Evolutionary conservation across 495 filamentous ascomycete species (phyloP).

Genomic region (Penicillium pancosmium): DNA sequence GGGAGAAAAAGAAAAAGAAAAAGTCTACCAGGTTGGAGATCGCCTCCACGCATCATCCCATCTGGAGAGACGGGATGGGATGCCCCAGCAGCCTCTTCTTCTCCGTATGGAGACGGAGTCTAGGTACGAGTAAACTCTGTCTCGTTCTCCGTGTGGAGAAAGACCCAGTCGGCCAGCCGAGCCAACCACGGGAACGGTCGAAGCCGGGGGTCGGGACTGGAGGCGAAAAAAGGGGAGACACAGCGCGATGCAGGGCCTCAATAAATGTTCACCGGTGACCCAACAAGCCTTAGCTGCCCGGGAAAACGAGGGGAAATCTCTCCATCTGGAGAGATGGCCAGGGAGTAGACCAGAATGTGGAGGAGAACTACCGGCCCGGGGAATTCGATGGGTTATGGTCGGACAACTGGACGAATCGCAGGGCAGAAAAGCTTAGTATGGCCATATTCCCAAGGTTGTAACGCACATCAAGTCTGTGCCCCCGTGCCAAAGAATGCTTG

Average conservation of each 20-base stretch:
- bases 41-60: constrained; percentile 12
- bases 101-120: not conserved
- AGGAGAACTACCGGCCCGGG: constrained; percentile 17
- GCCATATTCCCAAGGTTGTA: constrained; percentile 8
- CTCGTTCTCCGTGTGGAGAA: constrained; percentile 6
- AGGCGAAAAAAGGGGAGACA: constrained; percentile 4
- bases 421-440: constrained; percentile 16
- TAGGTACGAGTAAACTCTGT: not conserved
- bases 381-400: constrained; percentile 18
- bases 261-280: constrained; percentile 17
- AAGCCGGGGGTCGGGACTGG: constrained; percentile 3
- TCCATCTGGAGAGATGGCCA: not conserved
- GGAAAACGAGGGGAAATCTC: constrained; percentile 13
- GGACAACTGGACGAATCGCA: constrained; percentile 20
- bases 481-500: not conserved
- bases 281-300: constrained; percentile 12
- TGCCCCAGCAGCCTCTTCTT: not conserved
- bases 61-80: constrained; percentile 13
- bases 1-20: constrained; percentile 5
- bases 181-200: constrained; percentile 11
- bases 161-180: constrained; percentile 8
- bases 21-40: constrained; percentile 18
- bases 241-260: not conserved
- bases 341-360: constrained; percentile 21
- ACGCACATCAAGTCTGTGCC: not conserved